Evolutionary conservation across 257 asterid genomes (phyloP).

Genomic region (Gardenia jasminoides): DNA sequence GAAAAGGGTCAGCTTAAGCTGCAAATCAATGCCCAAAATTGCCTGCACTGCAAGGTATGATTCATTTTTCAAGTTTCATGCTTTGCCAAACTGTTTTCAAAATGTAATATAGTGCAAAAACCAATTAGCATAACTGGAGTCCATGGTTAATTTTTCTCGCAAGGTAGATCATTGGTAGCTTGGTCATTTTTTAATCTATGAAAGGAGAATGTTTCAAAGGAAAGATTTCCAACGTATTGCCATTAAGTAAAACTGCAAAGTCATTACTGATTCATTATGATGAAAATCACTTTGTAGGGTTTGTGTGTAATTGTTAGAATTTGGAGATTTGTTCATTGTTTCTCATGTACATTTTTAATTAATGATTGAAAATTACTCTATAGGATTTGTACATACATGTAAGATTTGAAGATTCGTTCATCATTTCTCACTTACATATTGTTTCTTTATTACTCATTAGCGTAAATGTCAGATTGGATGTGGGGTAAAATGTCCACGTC

Average conservation of each 20-base stretch:
- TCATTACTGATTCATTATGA: neutral
- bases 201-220: neutral
- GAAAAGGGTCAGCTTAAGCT: constrained; percentile 68
- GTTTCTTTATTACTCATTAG: neutral
- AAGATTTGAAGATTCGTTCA: too few species aligned
- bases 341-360: neutral
- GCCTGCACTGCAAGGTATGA: constrained; percentile 96
- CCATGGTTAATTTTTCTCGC: neutral
- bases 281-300: neutral
- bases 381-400: too few species aligned
- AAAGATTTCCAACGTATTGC: neutral
- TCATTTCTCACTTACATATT: too few species aligned
- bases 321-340: neutral
- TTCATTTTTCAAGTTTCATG: neutral
- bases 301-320: neutral
- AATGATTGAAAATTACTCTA: too few species aligned
- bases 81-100: neutral
- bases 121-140: neutral
- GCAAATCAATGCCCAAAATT: constrained; percentile 93
- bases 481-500: neutral
- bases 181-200: neutral
- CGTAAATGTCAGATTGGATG: neutral
- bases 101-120: neutral
- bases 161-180: neutral
- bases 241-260: neutral